These are phyloP conservation scores for Cenchrus americanus DNA, from an alignment of 176 grass and related monocot genomes.

Conservation along the genomic window DNA sequence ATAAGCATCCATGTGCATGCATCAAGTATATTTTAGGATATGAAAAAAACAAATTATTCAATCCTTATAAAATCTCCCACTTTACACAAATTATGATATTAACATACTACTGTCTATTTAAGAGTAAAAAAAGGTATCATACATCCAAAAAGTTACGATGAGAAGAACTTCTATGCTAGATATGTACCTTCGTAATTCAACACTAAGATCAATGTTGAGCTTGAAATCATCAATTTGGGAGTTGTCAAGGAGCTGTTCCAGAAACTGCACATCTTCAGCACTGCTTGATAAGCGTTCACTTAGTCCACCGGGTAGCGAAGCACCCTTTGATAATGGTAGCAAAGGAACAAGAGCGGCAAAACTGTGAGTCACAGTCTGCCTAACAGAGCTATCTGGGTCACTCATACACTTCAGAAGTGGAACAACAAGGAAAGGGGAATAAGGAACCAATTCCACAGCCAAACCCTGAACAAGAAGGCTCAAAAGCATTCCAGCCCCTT, in stretches of 20 bases:
- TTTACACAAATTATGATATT: constrained; percentile 11
- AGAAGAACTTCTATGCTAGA: constrained; percentile 25
- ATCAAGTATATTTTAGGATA: constrained; percentile 18
- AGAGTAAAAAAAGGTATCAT: neutral
- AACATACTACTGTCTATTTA: neutral
- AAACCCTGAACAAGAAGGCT: constrained; percentile 97
- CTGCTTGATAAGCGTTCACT: constrained; percentile 80
- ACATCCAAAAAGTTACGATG: neutral
- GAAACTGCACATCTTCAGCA: constrained; percentile 83
- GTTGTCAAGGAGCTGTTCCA: constrained; percentile 98
- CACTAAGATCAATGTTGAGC: constrained; percentile 81
- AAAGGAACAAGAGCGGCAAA: constrained; percentile 97
- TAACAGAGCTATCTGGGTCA: constrained; percentile 84
- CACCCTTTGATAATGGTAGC: constrained; percentile 85
- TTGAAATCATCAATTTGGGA: constrained; percentile 98
- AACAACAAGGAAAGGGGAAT: constrained; percentile 94
- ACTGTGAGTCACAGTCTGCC: constrained; percentile 96
- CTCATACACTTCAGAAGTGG: constrained; percentile 98
- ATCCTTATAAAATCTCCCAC: neutral
- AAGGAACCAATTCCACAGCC: constrained; percentile 87
- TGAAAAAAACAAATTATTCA: constrained; percentile 6
- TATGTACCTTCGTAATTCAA: constrained; percentile 79
- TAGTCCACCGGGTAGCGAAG: constrained; percentile 66
- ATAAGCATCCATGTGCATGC: constrained; percentile 1
- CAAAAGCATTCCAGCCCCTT: constrained; percentile 95